Percentiles rank a stretch among this genome's conserved stretches.
Conservation (phyloP, 2,329 filamentous ascomycete genomes). For the Leptographium flavum region DNA sequence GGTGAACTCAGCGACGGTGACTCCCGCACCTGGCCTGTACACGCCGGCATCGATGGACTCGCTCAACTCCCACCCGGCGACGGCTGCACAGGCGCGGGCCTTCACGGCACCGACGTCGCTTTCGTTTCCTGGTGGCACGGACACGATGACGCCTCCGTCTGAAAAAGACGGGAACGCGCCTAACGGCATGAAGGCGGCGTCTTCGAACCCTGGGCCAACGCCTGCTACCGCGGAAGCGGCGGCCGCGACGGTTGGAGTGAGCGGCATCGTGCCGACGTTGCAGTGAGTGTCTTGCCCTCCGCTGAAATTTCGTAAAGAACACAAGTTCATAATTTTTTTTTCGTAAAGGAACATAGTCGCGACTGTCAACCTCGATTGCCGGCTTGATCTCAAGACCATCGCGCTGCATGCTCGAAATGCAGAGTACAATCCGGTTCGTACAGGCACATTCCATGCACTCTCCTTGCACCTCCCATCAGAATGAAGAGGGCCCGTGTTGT, state of each 20-base stretch:
- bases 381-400: slow-evolving; percentile 97
- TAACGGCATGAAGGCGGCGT: slow-evolving; percentile 9
- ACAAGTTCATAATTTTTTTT: slow-evolving; percentile 9
- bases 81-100: slow-evolving; percentile 83
- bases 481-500: background rate
- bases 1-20: slow-evolving; percentile 6
- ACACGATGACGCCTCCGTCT: slow-evolving; percentile 11
- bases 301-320: slow-evolving; percentile 9
- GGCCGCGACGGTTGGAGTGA: slow-evolving; percentile 73
- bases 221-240: slow-evolving; percentile 3
- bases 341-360: slow-evolving; percentile 87
- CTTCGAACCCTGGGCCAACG: slow-evolving; percentile 7
- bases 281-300: slow-evolving; percentile 61
- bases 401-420: slow-evolving; percentile 96
- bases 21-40: slow-evolving; percentile 10
- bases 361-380: slow-evolving; percentile 96
- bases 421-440: slow-evolving; percentile 68
- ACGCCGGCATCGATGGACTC: slow-evolving; percentile 51
- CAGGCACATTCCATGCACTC: background rate
- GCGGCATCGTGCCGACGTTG: slow-evolving; percentile 84
- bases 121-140: slow-evolving; percentile 58
- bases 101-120: slow-evolving; percentile 88
- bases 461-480: background rate
- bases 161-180: slow-evolving; percentile 11
- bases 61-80: slow-evolving; percentile 84